phyloP scores from a whole-genome alignment of 2,329 filamentous ascomycete species.

The Plenodomus tracheiphilus region DNA sequence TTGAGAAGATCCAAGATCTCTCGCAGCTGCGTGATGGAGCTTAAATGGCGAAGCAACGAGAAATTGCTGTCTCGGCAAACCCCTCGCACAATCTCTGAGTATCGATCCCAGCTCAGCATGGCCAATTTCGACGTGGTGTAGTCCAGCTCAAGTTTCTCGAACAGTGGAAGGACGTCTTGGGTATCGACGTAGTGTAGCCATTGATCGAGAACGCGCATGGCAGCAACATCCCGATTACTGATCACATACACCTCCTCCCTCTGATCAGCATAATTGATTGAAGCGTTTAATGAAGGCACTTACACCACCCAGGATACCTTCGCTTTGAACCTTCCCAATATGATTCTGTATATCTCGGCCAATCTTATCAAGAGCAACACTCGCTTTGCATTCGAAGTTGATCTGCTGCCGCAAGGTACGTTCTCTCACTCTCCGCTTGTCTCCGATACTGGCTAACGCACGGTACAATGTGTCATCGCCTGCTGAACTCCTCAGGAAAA shows the following conservation, averaged over 20 bases:
- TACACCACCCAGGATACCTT: constrained; percentile 45
- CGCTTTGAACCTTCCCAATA: constrained; percentile 44
- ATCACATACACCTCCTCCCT: constrained; percentile 49
- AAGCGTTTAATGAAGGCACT: constrained; percentile 10
- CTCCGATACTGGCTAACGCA: constrained; percentile 20
- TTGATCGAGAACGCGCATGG: constrained; percentile 44
- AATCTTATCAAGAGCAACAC: constrained; percentile 47
- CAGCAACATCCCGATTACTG: constrained; percentile 47
- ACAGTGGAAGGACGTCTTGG: constrained; percentile 42
- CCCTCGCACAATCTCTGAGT: constrained; percentile 14
- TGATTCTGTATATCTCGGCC: constrained; percentile 43
- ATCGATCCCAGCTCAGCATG: constrained; percentile 27
- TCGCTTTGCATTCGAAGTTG: constrained; percentile 39
- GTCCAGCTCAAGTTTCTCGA: constrained; percentile 38
- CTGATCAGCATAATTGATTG: constrained; percentile 4
- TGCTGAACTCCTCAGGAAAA: constrained; percentile 37
- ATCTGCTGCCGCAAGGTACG: constrained; percentile 27
- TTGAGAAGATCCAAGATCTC: constrained; percentile 23
- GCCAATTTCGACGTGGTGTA: constrained; percentile 37
- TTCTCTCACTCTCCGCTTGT: constrained; percentile 27
- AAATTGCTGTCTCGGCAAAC: constrained; percentile 26
- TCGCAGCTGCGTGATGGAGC: constrained; percentile 17
- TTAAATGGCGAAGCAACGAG: constrained; percentile 11
- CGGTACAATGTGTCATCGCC: constrained; percentile 41
- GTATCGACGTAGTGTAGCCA: constrained; percentile 50